phyloP scores from a whole-genome alignment of 495 filamentous ascomycete species.

The Trichoderma parareesei region DNA sequence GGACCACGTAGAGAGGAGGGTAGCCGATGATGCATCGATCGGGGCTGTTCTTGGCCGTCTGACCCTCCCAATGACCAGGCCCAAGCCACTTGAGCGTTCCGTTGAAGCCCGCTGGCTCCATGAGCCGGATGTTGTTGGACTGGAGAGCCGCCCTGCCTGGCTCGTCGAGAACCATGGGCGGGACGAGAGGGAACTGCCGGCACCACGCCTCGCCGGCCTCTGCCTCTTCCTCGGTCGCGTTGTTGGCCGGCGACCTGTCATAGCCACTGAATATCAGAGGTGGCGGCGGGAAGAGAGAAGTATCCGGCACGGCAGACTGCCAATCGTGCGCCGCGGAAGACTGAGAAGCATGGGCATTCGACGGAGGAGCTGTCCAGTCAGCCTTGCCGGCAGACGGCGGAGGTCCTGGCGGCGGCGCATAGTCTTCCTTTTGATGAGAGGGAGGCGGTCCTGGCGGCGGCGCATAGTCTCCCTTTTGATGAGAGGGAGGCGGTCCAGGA shows the following conservation, averaged over 20 bases:
- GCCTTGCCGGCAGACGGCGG: conserved; percentile 23
- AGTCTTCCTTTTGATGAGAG: conserved; percentile 20
- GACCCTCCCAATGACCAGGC: conserved; percentile 37
- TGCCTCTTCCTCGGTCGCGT: conserved; percentile 62
- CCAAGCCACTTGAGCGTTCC: conserved; percentile 25
- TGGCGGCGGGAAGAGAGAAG: conserved; percentile 71
- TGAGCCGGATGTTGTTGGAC: conserved; percentile 28
- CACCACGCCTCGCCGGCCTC: conserved; percentile 70
- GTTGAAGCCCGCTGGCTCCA: conserved; percentile 25
- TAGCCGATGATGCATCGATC: conserved; percentile 56
- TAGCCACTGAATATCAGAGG: conserved; percentile 56
- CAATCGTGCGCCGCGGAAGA: conserved; percentile 60
- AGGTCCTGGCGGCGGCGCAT: conserved; percentile 26
- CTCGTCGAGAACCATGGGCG: conserved; percentile 44
- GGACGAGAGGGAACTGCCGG: conserved; percentile 50
- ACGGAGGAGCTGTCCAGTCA: conserved; percentile 29
- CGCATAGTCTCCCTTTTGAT: conserved; percentile 21
- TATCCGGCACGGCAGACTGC: conserved; percentile 71
- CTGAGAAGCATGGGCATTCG: conserved; percentile 29
- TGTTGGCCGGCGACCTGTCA: conserved; percentile 60
- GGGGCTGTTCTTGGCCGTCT: conserved; percentile 22
- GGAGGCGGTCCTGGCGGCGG: conserved; percentile 34
- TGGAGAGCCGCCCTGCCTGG: conserved; percentile 24
- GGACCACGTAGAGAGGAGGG: conserved; percentile 68
- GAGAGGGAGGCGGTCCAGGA: conserved; percentile 27